phyloP scores from a whole-genome alignment of 1,284 basidiomycete species.

The Lentinus polychrous region DNA sequence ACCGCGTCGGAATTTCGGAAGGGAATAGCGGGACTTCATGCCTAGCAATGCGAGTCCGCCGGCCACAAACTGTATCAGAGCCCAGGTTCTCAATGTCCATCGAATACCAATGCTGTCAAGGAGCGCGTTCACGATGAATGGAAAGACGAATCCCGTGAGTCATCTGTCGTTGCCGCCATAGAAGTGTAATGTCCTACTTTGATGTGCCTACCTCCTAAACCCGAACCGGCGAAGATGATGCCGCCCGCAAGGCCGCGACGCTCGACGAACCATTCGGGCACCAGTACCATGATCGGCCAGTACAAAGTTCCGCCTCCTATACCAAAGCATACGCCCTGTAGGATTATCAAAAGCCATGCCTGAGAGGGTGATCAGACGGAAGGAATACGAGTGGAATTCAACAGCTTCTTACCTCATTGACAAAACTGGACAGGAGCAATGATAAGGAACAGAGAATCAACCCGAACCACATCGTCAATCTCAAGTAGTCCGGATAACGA shows the following conservation, averaged over 20 bases:
- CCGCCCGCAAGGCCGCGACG: slow-evolving; percentile 22
- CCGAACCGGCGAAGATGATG: slow-evolving; percentile 24
- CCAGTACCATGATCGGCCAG: slow-evolving; percentile 18
- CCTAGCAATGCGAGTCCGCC: slow-evolving; percentile 19
- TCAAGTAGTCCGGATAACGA: slow-evolving; percentile 19
- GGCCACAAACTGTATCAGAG: slow-evolving; percentile 14
- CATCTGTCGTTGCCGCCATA: too few species aligned
- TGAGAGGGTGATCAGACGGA: neutral
- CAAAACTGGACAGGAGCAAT: slow-evolving; percentile 22
- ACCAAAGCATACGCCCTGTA: slow-evolving; percentile 22
- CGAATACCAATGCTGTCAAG: slow-evolving; percentile 18
- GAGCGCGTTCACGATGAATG: slow-evolving; percentile 20
- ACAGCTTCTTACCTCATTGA: slow-evolving; percentile 12
- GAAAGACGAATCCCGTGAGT: slow-evolving; percentile 20
- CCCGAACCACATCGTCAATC: slow-evolving; percentile 18
- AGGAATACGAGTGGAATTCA: neutral
- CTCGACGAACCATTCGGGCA: slow-evolving; percentile 19
- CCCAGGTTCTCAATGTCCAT: slow-evolving; percentile 24
- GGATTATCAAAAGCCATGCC: slow-evolving; percentile 22
- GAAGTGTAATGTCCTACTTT: neutral
- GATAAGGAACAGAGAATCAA: slow-evolving; percentile 16
- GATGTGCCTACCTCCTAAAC: slow-evolving; percentile 17
- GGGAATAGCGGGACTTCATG: slow-evolving; percentile 18
- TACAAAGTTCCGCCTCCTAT: slow-evolving; percentile 22
- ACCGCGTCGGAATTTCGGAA: slow-evolving; percentile 15